phyloP scores from a whole-genome alignment of 495 filamentous ascomycete species.

The Margaritispora aquatica region DNA sequence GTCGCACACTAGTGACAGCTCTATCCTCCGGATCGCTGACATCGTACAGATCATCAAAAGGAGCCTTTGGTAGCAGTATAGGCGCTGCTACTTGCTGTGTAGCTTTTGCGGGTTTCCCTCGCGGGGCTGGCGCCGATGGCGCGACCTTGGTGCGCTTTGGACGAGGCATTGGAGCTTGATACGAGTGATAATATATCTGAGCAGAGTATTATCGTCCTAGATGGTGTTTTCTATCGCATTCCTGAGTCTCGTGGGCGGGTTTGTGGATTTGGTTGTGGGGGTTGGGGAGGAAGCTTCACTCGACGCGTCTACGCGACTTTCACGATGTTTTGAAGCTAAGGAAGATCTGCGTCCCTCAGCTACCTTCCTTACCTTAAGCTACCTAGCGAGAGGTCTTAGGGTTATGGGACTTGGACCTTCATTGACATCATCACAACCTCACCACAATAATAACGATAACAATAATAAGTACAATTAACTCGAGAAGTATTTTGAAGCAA shows the following conservation, averaged over 20 bases:
- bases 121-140: constrained; percentile 23
- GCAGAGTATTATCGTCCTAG: neutral
- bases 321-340: neutral
- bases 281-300: neutral
- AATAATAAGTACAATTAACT: neutral
- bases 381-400: too few relatives aligned
- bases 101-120: constrained; percentile 15
- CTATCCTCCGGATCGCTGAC: constrained; percentile 18
- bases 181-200: neutral
- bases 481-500: neutral
- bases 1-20: constrained; percentile 9
- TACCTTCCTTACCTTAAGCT: too few relatives aligned
- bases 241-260: neutral
- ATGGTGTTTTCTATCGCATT: constrained; percentile 16
- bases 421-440: neutral
- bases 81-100: neutral
- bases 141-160: constrained; percentile 37
- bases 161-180: constrained; percentile 29
- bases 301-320: neutral
- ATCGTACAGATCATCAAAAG: constrained; percentile 18
- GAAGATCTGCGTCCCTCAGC: neutral
- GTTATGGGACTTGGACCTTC: neutral
- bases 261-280: neutral
- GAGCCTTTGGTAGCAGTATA: neutral
- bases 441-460: neutral